Evolutionary conservation across 805 yeast species (phyloP).

Genomic region (Nakazawaea holstii): DNA sequence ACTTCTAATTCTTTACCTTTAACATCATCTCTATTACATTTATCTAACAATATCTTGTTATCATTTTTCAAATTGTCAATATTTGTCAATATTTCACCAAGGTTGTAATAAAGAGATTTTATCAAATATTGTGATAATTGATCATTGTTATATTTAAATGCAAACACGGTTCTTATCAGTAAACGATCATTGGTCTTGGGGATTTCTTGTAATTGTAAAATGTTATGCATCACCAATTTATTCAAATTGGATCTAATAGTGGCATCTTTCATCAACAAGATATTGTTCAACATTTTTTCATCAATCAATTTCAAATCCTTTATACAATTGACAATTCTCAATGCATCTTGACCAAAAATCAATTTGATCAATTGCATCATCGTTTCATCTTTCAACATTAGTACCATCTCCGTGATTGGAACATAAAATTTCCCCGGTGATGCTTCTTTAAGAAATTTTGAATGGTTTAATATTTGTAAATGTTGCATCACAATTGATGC

Average conservation of each 20-base stretch:
- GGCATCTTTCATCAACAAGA: slow-evolving; percentile 71
- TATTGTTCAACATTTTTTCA: slow-evolving; percentile 74
- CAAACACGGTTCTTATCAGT: slow-evolving; percentile 79
- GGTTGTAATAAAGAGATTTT: slow-evolving; percentile 43
- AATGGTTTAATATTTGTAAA: slow-evolving; percentile 55
- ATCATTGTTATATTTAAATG: slow-evolving; percentile 60
- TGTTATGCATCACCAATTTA: slow-evolving; percentile 59
- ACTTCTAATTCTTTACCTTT: slow-evolving; percentile 72
- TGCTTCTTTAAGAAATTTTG: slow-evolving; percentile 53
- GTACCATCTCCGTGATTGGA: slow-evolving; percentile 51
- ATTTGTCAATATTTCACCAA: slow-evolving; percentile 45
- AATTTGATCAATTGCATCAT: slow-evolving; percentile 55
- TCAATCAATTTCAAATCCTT: slow-evolving; percentile 68
- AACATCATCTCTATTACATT: slow-evolving; percentile 87
- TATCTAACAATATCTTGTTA: slow-evolving; percentile 64
- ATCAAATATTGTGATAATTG: slow-evolving; percentile 29
- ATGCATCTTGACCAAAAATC: slow-evolving; percentile 60
- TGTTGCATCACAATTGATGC: slow-evolving; percentile 41
- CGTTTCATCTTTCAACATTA: slow-evolving; percentile 39
- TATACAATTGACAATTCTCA: slow-evolving; percentile 74
- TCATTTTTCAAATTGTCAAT: slow-evolving; percentile 50
- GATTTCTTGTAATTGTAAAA: slow-evolving; percentile 86
- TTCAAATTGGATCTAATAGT: slow-evolving; percentile 70
- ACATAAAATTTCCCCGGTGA: slow-evolving; percentile 54
- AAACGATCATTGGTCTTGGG: slow-evolving; percentile 91